Conservation (phyloP, 225 moss, liverwort and hornwort species). For the Pseudoscleropodium purum region DNA sequence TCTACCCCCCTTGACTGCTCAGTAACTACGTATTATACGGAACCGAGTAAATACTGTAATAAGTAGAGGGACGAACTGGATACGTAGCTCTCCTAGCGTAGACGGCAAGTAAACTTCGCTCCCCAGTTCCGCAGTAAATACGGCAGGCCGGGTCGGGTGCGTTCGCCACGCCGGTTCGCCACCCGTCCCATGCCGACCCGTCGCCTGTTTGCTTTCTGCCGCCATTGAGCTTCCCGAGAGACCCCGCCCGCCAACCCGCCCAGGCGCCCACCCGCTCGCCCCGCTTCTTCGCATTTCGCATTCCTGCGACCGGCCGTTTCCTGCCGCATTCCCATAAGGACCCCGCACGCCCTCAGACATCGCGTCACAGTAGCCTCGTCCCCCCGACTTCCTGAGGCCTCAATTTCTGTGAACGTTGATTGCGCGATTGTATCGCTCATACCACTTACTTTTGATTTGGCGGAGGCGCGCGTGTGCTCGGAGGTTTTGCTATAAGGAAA, state of each 20-base stretch:
- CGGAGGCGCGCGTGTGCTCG: background rate
- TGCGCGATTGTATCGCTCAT: background rate
- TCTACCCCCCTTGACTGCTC: constrained; percentile 5
- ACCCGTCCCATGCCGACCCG: background rate
- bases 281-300: constrained; percentile 15
- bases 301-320: constrained; percentile 12
- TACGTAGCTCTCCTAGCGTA: background rate
- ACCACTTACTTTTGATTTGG: background rate
- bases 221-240: constrained; percentile 18
- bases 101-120: background rate
- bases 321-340: background rate
- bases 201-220: background rate
- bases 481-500: background rate
- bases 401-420: background rate
- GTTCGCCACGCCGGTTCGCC: background rate
- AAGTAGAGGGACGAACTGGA: background rate
- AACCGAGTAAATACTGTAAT: background rate
- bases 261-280: background rate
- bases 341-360: background rate
- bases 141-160: background rate
- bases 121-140: constrained; percentile 23
- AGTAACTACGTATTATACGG: constrained; percentile 17
- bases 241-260: background rate
- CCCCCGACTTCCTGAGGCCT: too few relatives aligned
- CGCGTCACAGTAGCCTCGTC: too few relatives aligned